Evolutionary conservation across 2,329 filamentous ascomycete genomes (phyloP), one percentile per base, ranked within the genome.

Genomic region (Zasmidium cellare): DNA sequence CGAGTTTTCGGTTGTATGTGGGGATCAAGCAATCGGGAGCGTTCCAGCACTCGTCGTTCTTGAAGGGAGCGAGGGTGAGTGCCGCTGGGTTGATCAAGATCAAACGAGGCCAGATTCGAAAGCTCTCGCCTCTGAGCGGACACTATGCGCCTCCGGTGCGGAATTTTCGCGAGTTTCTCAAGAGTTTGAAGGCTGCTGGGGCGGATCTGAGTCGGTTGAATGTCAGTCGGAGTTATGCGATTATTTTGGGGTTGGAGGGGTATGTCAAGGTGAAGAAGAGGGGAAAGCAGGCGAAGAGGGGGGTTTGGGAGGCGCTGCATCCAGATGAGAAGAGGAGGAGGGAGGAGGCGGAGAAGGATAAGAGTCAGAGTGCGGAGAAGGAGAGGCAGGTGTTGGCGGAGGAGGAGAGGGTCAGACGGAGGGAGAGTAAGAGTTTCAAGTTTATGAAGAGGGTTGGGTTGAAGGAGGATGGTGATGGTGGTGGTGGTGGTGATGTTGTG

Each of bases 1-100:
- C 90, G 1, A 88, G 84, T 1, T 94, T 92, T 72, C 85, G 90
- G 0, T 79, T 96, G 0, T 96, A 96, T 72, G 86, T 96, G 31
- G 92, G 92, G 49, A 94, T 96, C 77, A 96, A 97, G 70, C 86
- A 90, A 72, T 88, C 87, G 3, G 92, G 92, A 11, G 86, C 89
- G 3, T 97, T 97, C 69, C 92, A 96, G 68, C 92, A 96, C 74
- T 92, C 88, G 12, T 94, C 90, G 0, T 96, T 97, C 68, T 80
- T 96, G 1, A 89, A 92, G 61, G 92, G 92, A 22, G 83, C 87
- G 9, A 85, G 92, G 12, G 92, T 96, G 53, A 85, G 87, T 0
- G 87, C 92, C 0, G 92, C 92, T 3, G 92, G 92, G 0, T 78
- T 93, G 23, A 91, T 96, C 71, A 92, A 90, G 72, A 87, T 96